Evolutionary conservation across 169 alveolate species (phyloP).

Genomic region (Cryptosporidium sp.): DNA sequence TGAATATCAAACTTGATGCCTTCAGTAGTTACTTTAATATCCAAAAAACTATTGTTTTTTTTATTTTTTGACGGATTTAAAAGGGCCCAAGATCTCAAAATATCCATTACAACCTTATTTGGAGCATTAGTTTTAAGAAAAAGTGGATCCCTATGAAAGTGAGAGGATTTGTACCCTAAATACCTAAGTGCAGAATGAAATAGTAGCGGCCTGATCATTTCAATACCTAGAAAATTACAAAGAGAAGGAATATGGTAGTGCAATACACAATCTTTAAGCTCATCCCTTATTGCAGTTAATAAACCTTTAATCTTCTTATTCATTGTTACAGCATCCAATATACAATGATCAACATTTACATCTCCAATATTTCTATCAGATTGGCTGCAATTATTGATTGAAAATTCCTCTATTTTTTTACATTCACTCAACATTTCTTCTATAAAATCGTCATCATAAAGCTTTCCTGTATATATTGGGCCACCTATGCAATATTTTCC

Average conservation of each 20-base stretch:
- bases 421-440: slow-evolving; percentile 74
- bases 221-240: slow-evolving; percentile 76
- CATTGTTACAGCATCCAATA: slow-evolving; percentile 39
- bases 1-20: slow-evolving; percentile 46
- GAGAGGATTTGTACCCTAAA: slow-evolving; percentile 89
- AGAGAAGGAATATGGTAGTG: slow-evolving; percentile 82
- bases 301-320: slow-evolving; percentile 47
- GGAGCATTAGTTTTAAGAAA: slow-evolving; percentile 91
- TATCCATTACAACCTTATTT: slow-evolving; percentile 88
- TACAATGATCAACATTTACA: background rate
- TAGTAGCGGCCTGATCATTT: slow-evolving; percentile 77
- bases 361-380: background rate
- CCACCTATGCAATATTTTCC: slow-evolving; percentile 81
- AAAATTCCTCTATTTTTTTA: slow-evolving; percentile 31
- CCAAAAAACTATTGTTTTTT: slow-evolving; percentile 7
- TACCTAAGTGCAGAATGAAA: slow-evolving; percentile 82
- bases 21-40: slow-evolving; percentile 2
- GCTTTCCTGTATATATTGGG: slow-evolving; percentile 82
- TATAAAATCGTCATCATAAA: slow-evolving; percentile 79
- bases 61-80: slow-evolving; percentile 53
- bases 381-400: background rate
- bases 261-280: slow-evolving; percentile 80
- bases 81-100: slow-evolving; percentile 83
- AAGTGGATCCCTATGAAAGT: slow-evolving; percentile 91
- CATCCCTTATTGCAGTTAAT: slow-evolving; percentile 75